A percentile compares a stretch with the other conserved stretches of the same genome.
phyloP scores from a whole-genome alignment of 2,329 filamentous ascomycete genomes.

The Claviceps purpurea region DNA sequence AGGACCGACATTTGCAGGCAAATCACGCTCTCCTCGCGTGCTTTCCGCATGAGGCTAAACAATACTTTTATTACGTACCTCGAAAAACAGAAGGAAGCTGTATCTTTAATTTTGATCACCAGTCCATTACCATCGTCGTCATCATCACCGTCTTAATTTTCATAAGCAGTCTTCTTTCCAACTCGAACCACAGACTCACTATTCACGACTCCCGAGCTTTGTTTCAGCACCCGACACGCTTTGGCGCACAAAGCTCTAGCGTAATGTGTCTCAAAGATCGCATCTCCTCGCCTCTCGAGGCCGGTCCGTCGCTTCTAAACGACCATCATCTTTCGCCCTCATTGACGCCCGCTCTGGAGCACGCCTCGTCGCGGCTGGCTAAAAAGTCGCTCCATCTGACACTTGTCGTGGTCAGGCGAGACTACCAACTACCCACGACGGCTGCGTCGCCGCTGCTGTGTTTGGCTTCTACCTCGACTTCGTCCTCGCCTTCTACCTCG shows the following conservation, averaged over 20 bases:
- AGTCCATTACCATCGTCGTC: too few relatives aligned
- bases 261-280: constrained; percentile 37
- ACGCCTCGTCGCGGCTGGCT: constrained; percentile 41
- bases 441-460: constrained; percentile 8
- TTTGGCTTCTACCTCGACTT: constrained; percentile 2
- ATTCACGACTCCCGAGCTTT: too few relatives aligned
- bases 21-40: too few relatives aligned
- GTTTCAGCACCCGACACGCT: not conserved
- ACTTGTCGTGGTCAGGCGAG: constrained; percentile 42
- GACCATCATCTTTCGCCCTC: constrained; percentile 42
- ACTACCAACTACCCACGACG: constrained; percentile 38
- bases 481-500: constrained; percentile 4
- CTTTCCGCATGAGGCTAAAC: too few relatives aligned
- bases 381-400: constrained; percentile 42
- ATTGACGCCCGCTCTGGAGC: constrained; percentile 42
- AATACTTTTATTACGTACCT: too few relatives aligned
- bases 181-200: too few relatives aligned
- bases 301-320: constrained; percentile 45
- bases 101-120: too few relatives aligned
- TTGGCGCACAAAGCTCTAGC: too few relatives aligned
- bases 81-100: too few relatives aligned
- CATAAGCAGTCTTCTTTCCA: too few relatives aligned
- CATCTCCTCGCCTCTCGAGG: constrained; percentile 52
- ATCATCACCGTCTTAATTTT: too few relatives aligned
- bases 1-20: too few relatives aligned